Conservation (phyloP, 2,329 filamentous ascomycete species). For the Scortechinia acanthostroma region DNA sequence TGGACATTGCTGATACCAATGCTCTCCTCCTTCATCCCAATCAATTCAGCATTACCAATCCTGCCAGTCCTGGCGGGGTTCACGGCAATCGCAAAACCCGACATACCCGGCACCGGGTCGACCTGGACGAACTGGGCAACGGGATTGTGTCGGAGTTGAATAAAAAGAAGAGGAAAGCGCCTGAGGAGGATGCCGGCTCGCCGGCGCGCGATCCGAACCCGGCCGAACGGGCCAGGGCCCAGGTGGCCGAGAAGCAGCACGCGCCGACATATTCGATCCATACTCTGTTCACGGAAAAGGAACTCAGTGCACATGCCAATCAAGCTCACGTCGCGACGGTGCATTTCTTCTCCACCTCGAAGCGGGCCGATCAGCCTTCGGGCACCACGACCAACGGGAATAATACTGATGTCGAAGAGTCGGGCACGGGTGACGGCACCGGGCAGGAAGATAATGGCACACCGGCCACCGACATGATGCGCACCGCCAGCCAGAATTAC, state of each 20-base stretch:
- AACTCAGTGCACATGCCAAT: conserved; percentile 53
- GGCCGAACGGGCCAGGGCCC: conserved; percentile 41
- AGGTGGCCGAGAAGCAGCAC: conserved; percentile 44
- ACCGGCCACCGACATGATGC: conserved; percentile 45
- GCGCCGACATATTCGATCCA: conserved; percentile 53
- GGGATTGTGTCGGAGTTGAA: conserved; percentile 34
- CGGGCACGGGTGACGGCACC: conserved; percentile 15
- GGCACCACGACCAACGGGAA: conserved; percentile 25
- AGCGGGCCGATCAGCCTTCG: conserved; percentile 18
- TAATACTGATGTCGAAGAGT: conserved; percentile 24
- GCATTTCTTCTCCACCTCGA: conserved; percentile 47
- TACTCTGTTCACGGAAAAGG: conserved; percentile 61
- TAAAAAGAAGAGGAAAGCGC: conserved; percentile 49
- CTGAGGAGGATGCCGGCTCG: conserved; percentile 46
- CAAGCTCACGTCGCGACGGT: conserved; percentile 50
- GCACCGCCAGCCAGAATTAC: conserved; percentile 46
- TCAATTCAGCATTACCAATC: conserved; percentile 59
- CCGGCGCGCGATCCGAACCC: conserved; percentile 40
- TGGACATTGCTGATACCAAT: conserved; percentile 61
- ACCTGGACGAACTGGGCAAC: conserved; percentile 39
- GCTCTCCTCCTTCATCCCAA: conserved; percentile 57
- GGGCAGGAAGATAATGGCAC: conserved; percentile 2
- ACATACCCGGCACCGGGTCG: conserved; percentile 47
- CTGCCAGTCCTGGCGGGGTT: conserved; percentile 52
- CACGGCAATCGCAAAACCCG: conserved; percentile 56